phyloP scores from a whole-genome alignment of 331 rosid species.

The Malus hybrid region DNA sequence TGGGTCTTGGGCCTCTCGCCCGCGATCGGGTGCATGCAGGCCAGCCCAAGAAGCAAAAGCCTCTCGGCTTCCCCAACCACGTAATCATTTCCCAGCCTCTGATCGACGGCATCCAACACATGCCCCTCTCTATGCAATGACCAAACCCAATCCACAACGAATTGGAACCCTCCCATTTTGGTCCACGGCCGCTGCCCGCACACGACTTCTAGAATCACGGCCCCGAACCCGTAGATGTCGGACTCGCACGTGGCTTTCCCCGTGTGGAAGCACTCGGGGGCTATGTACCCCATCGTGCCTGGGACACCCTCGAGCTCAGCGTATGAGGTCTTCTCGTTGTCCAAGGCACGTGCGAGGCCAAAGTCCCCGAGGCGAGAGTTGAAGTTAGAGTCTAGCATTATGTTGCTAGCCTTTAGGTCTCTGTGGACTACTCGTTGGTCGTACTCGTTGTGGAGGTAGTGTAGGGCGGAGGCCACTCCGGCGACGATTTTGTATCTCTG shows the following conservation, averaged over 20 bases:
- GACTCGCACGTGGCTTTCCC: slow-evolving; percentile 69
- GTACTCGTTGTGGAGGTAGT: slow-evolving; percentile 67
- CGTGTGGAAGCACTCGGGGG: slow-evolving; percentile 78
- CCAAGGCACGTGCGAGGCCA: slow-evolving; percentile 67
- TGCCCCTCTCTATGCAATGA: slow-evolving; percentile 45
- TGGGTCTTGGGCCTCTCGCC: slow-evolving; percentile 59
- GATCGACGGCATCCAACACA: slow-evolving; percentile 45
- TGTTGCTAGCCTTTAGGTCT: slow-evolving; percentile 75
- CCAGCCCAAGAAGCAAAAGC: slow-evolving; percentile 49
- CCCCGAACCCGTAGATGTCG: slow-evolving; percentile 60
- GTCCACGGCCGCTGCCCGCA: slow-evolving; percentile 71
- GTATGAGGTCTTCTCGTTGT: slow-evolving; percentile 57
- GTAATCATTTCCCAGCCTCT: slow-evolving; percentile 34
- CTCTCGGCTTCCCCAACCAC: slow-evolving; percentile 54
- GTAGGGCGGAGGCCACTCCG: slow-evolving; percentile 63
- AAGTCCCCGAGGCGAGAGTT: slow-evolving; percentile 67
- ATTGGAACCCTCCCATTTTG: slow-evolving; percentile 32
- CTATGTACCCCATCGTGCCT: slow-evolving; percentile 75
- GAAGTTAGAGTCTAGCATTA: slow-evolving; percentile 59
- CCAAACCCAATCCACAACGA: slow-evolving; percentile 77
- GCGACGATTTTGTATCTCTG: slow-evolving; percentile 51
- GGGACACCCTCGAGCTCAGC: slow-evolving; percentile 58
- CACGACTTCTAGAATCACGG: slow-evolving; percentile 52
- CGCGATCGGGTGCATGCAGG: slow-evolving; percentile 62
- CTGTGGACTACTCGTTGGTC: slow-evolving; percentile 68